Conservation (phyloP, 768 basidiomycete species). For the Lentinula edodes region DNA sequence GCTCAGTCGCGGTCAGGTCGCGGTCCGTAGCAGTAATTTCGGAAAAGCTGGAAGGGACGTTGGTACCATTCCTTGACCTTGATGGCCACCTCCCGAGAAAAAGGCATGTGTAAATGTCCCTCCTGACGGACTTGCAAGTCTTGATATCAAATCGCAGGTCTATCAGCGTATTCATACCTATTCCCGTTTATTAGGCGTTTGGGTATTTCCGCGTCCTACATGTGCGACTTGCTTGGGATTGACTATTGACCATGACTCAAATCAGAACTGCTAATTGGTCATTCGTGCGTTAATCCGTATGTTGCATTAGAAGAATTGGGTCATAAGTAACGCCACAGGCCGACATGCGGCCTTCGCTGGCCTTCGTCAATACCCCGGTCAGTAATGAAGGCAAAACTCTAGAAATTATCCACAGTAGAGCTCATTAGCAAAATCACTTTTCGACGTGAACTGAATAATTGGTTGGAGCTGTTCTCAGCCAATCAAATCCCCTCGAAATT, state of each 20-base stretch:
- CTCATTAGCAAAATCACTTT: no score
- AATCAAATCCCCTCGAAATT: no score
- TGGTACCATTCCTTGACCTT: background rate
- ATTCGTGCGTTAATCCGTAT: background rate
- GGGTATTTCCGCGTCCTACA: background rate
- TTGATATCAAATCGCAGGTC: background rate
- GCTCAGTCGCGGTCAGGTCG: background rate
- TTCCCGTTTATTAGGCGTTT: no score
- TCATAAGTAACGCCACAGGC: no score
- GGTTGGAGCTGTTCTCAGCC: no score
- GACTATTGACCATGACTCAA: background rate
- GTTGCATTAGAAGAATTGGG: no score
- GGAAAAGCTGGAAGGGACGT: background rate
- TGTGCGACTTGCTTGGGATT: background rate
- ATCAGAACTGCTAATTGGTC: no score
- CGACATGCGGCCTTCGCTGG: no score
- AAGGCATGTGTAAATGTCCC: background rate
- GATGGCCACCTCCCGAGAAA: background rate
- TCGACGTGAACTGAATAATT: no score
- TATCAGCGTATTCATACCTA: background rate
- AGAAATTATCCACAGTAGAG: no score
- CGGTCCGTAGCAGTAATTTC: conserved; percentile 1
- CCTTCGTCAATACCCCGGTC: no score
- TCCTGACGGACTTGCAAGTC: background rate
- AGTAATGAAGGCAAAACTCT: no score